These are phyloP conservation scores for Magnaporthiopsis poae DNA, from an alignment of 2,329 filamentous ascomycete species.

Conservation along the genomic window DNA sequence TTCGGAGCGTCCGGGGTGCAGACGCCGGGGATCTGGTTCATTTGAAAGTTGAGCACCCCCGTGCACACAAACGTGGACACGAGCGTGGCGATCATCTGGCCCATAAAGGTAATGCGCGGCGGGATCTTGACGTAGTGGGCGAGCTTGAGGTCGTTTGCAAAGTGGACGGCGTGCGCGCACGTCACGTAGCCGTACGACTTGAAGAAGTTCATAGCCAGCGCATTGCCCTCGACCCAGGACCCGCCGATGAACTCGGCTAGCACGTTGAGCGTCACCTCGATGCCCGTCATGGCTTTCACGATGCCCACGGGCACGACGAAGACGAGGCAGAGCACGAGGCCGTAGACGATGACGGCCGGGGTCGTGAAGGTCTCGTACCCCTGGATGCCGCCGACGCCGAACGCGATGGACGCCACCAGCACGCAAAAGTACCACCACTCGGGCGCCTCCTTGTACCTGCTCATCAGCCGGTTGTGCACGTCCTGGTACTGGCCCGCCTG, in stretches of 20 bases:
- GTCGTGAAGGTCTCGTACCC: constrained; percentile 42
- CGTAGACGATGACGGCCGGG: constrained; percentile 41
- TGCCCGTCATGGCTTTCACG: constrained; percentile 43
- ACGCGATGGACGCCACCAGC: constrained; percentile 32
- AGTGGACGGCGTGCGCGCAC: constrained; percentile 15
- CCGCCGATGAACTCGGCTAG: constrained; percentile 45
- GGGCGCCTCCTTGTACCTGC: constrained; percentile 36
- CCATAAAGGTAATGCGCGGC: constrained; percentile 26
- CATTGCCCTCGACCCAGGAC: constrained; percentile 39
- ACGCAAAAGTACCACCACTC: constrained; percentile 45
- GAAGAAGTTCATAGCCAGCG: constrained; percentile 45
- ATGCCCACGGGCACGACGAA: constrained; percentile 44
- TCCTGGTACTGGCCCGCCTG: constrained; percentile 18
- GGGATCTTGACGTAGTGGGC: constrained; percentile 24
- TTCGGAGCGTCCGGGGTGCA: constrained; percentile 38
- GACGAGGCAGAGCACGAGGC: constrained; percentile 37
- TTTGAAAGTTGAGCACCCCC: constrained; percentile 17
- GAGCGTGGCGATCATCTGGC: constrained; percentile 27
- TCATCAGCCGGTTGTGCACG: constrained; percentile 38
- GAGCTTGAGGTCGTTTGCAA: constrained; percentile 20
- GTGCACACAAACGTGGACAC: constrained; percentile 27
- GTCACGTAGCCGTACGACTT: constrained; percentile 23
- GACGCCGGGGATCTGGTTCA: constrained; percentile 38
- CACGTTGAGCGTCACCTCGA: constrained; percentile 42
- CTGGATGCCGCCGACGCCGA: constrained; percentile 37